Percentiles rank a stretch among this genome's conserved stretches.
Conservation (phyloP, 495 filamentous ascomycete genomes). For the Aspergillus haitiensis region DNA sequence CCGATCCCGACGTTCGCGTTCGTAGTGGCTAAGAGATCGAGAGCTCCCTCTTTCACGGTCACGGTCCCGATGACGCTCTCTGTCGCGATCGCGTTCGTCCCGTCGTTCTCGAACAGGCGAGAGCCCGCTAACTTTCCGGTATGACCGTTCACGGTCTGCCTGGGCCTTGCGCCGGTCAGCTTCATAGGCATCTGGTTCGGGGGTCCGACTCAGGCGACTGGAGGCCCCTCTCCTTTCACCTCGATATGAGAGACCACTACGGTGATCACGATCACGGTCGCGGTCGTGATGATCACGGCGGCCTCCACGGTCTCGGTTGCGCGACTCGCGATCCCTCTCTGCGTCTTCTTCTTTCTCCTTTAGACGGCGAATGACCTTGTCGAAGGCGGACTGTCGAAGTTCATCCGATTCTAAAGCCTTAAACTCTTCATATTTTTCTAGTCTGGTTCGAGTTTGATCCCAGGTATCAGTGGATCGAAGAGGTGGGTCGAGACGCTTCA, state of each 20-base stretch:
- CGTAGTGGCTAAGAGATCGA: constrained; percentile 53
- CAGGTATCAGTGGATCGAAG: constrained; percentile 75
- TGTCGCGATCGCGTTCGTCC: constrained; percentile 59
- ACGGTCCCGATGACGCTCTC: constrained; percentile 52
- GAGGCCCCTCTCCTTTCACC: constrained; percentile 59
- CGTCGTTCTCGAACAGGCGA: constrained; percentile 49
- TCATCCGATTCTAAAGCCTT: constrained; percentile 79
- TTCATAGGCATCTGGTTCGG: constrained; percentile 84
- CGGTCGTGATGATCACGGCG: constrained; percentile 52
- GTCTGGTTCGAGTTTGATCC: constrained; percentile 74
- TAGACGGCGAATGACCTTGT: constrained; percentile 86
- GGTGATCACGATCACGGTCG: constrained; percentile 55
- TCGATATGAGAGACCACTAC: constrained; percentile 43
- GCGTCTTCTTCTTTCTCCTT: constrained; percentile 86
- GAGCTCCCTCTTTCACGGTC: constrained; percentile 51
- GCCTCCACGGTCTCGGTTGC: constrained; percentile 52
- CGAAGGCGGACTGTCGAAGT: constrained; percentile 78
- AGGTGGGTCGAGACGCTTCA: constrained; percentile 91
- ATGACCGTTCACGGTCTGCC: constrained; percentile 82
- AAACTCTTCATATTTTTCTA: constrained; percentile 82
- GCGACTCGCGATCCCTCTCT: constrained; percentile 65
- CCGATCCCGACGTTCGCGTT: constrained; percentile 72
- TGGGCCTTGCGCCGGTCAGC: constrained; percentile 83
- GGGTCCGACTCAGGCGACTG: constrained; percentile 67
- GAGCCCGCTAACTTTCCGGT: constrained; percentile 72